Evolutionary conservation across 495 filamentous ascomycete genomes (phyloP), one percentile per base, ranked within the genome.

Genomic region (Podospora anserina): DNA sequence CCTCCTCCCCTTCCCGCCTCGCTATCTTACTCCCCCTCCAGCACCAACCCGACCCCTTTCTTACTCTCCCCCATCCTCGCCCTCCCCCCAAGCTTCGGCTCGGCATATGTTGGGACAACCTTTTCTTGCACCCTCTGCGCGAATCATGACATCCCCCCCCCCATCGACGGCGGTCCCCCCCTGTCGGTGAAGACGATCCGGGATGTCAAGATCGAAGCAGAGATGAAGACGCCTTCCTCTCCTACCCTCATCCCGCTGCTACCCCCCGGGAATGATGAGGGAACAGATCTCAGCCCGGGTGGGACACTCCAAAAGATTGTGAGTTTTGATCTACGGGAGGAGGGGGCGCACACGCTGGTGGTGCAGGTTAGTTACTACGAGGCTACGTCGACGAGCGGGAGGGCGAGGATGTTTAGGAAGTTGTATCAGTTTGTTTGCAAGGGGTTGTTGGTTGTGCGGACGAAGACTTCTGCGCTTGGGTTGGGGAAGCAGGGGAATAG

Each of bases 341-440:
- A 97, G 77, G 95, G 96, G 5, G 91, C 89, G 70, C 94, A 99
- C 77, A 90, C 96, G 16, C 83, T 99, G 5, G 92, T 91, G n/a
- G 95, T 98, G 53, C 98, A 92, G 64, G 89, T 99, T 44, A 93
- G 90, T 62, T 99, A 99, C 78, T 92, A 89, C 39, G 86, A 90
- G 67, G 83, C 84, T 2, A 86, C 86, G 54, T 86, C 87, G 32
- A 87, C 86, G 27, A 86, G 86, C 65, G 91, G 89, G 39, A 85
- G 92, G 54, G 88, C 90, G 27, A 83, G 96, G 68, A 97, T 92
- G 15, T 99, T 98, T 76, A 82, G 94, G 70, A 99, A 99, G 78
- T 79, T 99, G 68, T 99, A 99, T 77, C 96, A 98, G 78, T 99
- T 99, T 75, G 89, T 94, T 26, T 94, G 93, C 61, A 92, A 94